Evolutionary conservation across 2,329 filamentous ascomycete species (phyloP).

Genomic region (Rugonectria rugulosa): DNA sequence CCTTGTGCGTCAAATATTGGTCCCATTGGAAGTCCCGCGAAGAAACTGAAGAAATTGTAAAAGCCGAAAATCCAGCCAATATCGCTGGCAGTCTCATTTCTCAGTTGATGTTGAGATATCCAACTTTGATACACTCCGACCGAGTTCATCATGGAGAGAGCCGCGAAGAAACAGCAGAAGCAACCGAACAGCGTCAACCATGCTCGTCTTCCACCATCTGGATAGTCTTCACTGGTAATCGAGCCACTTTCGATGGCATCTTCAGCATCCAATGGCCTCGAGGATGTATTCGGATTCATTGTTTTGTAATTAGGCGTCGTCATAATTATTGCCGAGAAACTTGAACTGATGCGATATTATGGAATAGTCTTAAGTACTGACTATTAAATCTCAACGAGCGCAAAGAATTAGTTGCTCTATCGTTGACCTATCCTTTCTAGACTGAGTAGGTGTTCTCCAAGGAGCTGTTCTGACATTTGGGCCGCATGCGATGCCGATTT

Average conservation of each 20-base stretch:
- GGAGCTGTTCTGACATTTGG: background rate
- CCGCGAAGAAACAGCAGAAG: constrained; percentile 70
- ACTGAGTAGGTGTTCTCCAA: too few relatives aligned
- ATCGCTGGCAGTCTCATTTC: constrained; percentile 61
- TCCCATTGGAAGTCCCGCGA: background rate
- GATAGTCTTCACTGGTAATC: too few relatives aligned
- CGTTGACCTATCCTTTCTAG: too few relatives aligned
- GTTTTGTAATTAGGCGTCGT: background rate
- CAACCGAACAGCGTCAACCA: constrained; percentile 77
- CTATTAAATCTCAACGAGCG: background rate
- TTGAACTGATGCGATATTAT: too few relatives aligned
- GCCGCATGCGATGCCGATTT: background rate
- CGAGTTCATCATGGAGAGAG: constrained; percentile 72
- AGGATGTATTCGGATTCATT: too few relatives aligned
- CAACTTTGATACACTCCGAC: constrained; percentile 73
- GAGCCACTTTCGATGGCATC: too few relatives aligned
- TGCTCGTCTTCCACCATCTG: constrained; percentile 72
- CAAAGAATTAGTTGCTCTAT: background rate
- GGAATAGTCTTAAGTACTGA: background rate
- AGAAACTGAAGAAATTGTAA: constrained; percentile 77
- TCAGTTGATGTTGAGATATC: constrained; percentile 69
- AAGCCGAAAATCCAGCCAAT: constrained; percentile 79
- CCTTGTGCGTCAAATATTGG: background rate
- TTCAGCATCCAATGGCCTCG: too few relatives aligned
- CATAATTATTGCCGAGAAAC: too few relatives aligned